Evolutionary conservation across 345 rosid genomes (phyloP), one percentile per base, ranked within the genome.

Genomic region (Clausena lansium): DNA sequence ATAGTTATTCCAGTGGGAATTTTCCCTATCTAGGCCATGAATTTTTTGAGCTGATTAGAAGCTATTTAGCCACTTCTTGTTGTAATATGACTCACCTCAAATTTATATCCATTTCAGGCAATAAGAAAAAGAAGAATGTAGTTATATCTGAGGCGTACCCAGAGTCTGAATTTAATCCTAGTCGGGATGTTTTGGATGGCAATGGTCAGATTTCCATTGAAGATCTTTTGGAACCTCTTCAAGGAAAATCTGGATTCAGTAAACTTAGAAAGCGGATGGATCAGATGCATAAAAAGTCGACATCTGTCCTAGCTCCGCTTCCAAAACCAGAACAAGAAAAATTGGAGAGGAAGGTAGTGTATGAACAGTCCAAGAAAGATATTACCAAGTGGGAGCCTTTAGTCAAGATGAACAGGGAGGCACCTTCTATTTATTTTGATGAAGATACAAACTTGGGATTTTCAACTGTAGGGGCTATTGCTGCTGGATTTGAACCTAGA

Each of bases 391-490:
- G 97, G 98, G 92, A 89, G 74, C 94, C 88, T 75, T 77, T 87
- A 47, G 89, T 96, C 52, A 94, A 92, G 84, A 89, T 86, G 87
- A 94, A 96, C 33, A 91, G 98, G 80, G 98, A 94, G 82, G 94
- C 95, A 45, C 91, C 98, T 71, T 82, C 97, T 70, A 67, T 96
- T 73, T 88, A 78, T 80, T 96, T 94, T 81, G 88, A 91, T 80
- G 85, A 91, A 87, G 92, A 91, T 75, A 88, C 78, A 80, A 85
- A 91, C 77, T 35, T 89, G 73, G 91, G 92, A 19, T 94, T 85
- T 86, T 94, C 99, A 32, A 96, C 98, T 25, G 87, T 94, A 54
- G 99, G 99, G 9, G 94, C 99, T 64, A 92, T 96, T 78, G 98
- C 98, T 77, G 89, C 97, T 73, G 90, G 88, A 71, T 94, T 96